These are phyloP conservation scores for Xylaria arbuscula DNA, from an alignment of 2,329 filamentous ascomycete species.

Conservation along the genomic window DNA sequence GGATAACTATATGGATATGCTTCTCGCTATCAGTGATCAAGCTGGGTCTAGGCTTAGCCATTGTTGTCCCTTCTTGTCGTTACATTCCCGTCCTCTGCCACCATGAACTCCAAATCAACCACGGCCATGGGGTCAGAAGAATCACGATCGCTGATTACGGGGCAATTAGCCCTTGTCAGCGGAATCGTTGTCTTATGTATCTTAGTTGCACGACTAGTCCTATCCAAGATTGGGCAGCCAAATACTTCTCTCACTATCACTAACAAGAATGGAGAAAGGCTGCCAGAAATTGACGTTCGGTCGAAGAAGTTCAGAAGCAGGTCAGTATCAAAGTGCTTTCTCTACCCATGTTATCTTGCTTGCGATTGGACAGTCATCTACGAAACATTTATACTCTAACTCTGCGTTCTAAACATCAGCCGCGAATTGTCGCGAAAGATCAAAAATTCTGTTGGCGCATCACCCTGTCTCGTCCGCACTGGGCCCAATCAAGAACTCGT, in stretches of 20 bases:
- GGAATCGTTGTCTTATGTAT: not conserved
- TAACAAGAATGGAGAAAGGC: not conserved
- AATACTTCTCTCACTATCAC: not conserved
- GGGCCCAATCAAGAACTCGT: slow-evolving; percentile 3
- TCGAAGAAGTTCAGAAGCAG: not conserved
- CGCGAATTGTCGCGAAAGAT: not conserved
- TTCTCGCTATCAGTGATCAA: not conserved
- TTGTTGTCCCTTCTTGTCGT: slow-evolving; percentile 27
- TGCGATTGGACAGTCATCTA: not conserved
- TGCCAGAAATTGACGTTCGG: slow-evolving; percentile 3
- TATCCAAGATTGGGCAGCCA: not conserved
- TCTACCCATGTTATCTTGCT: not conserved
- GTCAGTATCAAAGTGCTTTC: not conserved
- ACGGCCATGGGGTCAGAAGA: not conserved
- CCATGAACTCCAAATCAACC: not conserved
- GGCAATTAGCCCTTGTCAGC: not conserved
- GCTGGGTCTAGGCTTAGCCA: not conserved
- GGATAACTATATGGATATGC: too few relatives aligned
- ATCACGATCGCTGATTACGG: not conserved
- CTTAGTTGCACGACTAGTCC: not conserved
- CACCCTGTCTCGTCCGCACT: not conserved
- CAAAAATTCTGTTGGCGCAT: not conserved
- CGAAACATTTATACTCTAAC: not conserved
- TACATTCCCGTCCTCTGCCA: not conserved
- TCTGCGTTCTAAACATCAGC: slow-evolving; percentile 1